Base-by-base conservation (phyloP, 192 early-diverging fungal species). In the Bifiguratus adelaidae region DNA sequence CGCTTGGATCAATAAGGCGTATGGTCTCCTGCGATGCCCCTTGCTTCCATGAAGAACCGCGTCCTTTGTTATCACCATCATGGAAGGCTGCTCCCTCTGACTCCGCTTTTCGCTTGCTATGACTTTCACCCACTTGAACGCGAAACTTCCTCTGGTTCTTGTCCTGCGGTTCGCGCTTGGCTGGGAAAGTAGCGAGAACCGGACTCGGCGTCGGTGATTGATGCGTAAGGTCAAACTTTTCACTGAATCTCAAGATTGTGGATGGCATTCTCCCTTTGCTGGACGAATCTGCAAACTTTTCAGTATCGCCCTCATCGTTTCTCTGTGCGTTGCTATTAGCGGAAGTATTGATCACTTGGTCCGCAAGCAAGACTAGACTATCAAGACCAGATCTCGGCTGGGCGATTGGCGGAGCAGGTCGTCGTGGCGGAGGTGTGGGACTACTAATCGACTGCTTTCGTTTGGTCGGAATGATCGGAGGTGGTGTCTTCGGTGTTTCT, bases 271-370 rank as follows among this genome's bases (percentile, higher is more conserved):
- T n/a, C n/a, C n/a, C n/a, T n/a, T n/a, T n/a, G n/a, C n/a, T n/a
- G n/a, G n/a, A n/a, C n/a, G n/a, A n/a, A n/a, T n/a, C n/a, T n/a
- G n/a, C n/a, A n/a, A n/a, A n/a, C n/a, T n/a, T n/a, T n/a, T n/a
- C n/a, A n/a, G n/a, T n/a, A n/a, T n/a, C n/a, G n/a, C n/a, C n/a
- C n/a, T n/a, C n/a, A n/a, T n/a, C n/a, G n/a, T n/a, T n/a, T n/a
- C n/a, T n/a, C n/a, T n/a, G n/a, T n/a, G n/a, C n/a, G n/a, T n/a
- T n/a, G n/a, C n/a, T n/a, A n/a, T n/a, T n/a, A n/a, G n/a, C n/a
- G n/a, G n/a, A n/a, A n/a, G n/a, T 56, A 35, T 37, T 65, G 1
- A 65, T 46, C 62, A 65, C 58, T 40, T 65, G 62, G 16, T 65
- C 55, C 15, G 62, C 62, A 0, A 65, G 37, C 6, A 65, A 55